Conservation (phyloP, 306 rosid genomes). For the Fragaria nilgerrensis region DNA sequence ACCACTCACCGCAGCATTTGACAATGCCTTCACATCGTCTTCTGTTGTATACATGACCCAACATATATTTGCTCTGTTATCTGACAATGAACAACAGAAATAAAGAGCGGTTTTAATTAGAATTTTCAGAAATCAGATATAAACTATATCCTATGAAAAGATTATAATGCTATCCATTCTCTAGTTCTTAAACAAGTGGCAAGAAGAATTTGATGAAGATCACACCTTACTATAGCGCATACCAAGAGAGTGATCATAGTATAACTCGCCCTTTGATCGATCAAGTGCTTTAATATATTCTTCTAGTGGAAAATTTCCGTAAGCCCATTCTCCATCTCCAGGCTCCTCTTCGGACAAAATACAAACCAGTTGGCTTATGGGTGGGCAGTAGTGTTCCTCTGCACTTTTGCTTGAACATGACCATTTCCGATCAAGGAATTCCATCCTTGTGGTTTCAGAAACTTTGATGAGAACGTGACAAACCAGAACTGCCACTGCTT, state of each 20-base stretch:
- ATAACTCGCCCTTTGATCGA: constrained; percentile 77
- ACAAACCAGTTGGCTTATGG: constrained; percentile 49
- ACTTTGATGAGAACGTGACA: constrained; percentile 67
- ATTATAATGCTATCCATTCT: neutral
- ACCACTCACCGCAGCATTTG: constrained; percentile 53
- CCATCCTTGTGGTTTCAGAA: constrained; percentile 59
- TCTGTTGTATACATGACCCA: constrained; percentile 91
- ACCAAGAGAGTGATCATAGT: constrained; percentile 81
- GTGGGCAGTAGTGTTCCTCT: constrained; percentile 41
- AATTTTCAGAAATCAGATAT: constrained; percentile 4
- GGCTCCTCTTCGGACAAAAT: constrained; percentile 68
- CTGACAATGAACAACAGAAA: constrained; percentile 40
- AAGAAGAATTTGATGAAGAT: constrained; percentile 15
- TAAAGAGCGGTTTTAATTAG: constrained; percentile 4
- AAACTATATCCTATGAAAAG: neutral
- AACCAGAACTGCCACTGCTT: constrained; percentile 61
- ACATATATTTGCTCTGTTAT: constrained; percentile 87
- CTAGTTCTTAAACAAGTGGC: neutral
- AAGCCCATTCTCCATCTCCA: constrained; percentile 88
- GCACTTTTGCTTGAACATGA: constrained; percentile 44
- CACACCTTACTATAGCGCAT: constrained; percentile 88
- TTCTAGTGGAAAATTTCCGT: constrained; percentile 86
- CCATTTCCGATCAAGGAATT: constrained; percentile 48
- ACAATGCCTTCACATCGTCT: constrained; percentile 68
- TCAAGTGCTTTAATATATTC: constrained; percentile 78